Evolutionary conservation across 352 stramenopile genomes (phyloP).

Genomic region (Phytophthora hybrid): DNA sequence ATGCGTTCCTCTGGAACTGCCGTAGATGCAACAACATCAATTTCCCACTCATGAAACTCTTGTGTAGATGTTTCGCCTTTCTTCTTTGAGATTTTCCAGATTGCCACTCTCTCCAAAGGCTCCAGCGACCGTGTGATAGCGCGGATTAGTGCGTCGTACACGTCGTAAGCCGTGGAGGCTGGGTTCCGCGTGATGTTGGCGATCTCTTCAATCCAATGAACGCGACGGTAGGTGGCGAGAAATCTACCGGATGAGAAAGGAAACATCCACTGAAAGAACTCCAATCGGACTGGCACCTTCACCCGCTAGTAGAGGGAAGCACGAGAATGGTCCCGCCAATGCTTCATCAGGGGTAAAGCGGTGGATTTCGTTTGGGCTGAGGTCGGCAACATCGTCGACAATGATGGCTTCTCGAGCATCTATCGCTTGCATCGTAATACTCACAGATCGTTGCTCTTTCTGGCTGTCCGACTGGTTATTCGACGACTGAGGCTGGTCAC

Average conservation of each 20-base stretch:
- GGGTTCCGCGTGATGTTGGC: conserved; percentile 46
- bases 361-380: too few species aligned
- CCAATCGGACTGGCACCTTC: conserved; percentile 39
- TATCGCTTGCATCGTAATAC: too few species aligned
- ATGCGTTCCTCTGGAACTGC: conserved; percentile 69
- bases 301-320: conserved; percentile 50
- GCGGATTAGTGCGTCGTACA: conserved; percentile 62
- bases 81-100: conserved; percentile 65
- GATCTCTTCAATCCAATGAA: conserved; percentile 69
- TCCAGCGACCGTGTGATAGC: conserved; percentile 55
- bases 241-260: conserved; percentile 58
- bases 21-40: conserved; percentile 63
- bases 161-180: conserved; percentile 52
- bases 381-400: too few species aligned
- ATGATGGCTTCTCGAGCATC: too few species aligned
- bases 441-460: too few species aligned
- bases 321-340: conserved; percentile 58
- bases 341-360: conserved; percentile 25
- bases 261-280: conserved; percentile 63
- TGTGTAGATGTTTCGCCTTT: neutral
- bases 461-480: too few species aligned
- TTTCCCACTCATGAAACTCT: conserved; percentile 24
- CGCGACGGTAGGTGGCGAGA: conserved; percentile 52
- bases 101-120: conserved; percentile 46
- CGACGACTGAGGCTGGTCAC: too few species aligned